Evolutionary conservation across 495 filamentous ascomycete genomes (phyloP), one percentile per base, ranked within the genome.

Genomic region (Hapsidospora chrysogenum): DNA sequence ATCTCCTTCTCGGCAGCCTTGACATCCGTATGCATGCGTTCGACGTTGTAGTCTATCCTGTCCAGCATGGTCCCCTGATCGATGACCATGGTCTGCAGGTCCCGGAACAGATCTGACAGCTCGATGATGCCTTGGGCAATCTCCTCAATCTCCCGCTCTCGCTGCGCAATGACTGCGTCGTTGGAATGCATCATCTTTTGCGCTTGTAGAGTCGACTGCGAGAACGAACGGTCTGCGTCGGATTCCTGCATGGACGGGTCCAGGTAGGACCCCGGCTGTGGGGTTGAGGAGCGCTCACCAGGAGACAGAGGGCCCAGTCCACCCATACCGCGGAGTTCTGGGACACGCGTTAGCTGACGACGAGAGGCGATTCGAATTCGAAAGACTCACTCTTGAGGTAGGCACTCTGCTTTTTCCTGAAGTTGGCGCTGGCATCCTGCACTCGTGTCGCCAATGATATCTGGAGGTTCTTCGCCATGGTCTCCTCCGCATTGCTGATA

Each of bases 111-210:
- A 50, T 93, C 85, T 1, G 85, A 78, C 2, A 97, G 66, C 44
- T 96, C 92, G 46, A 97, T 94, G 52, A 97, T 94, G 28, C 89
- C 89, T 47, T 92, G 85, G 0, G 89, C 89, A 40, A 97, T 96
- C 41, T 94, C 84, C 40, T 86, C 89, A 56, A 97, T 97, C 50
- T 95, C 89, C n/a, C 76, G 71, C 57, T 97, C 89, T 35, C 89
- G 80, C 50, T 95, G 89, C 37, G 75, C 73, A 44, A 97, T 97
- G 10, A 70, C 76, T 1, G 74, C 64, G 46, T 96, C 89, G 47
- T 92, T 86, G 37, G 75, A 74, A 17, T 79, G 74, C 4, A 78
- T 64, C 14, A 70, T 63, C 33, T 75, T 72, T 8, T 66, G 62
- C 3, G 65, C 57, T 50, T 92, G 83, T 5, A 97, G 68, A 0